Conservation (phyloP, 2,329 filamentous ascomycete genomes). For the Akanthomyces lecanii region DNA sequence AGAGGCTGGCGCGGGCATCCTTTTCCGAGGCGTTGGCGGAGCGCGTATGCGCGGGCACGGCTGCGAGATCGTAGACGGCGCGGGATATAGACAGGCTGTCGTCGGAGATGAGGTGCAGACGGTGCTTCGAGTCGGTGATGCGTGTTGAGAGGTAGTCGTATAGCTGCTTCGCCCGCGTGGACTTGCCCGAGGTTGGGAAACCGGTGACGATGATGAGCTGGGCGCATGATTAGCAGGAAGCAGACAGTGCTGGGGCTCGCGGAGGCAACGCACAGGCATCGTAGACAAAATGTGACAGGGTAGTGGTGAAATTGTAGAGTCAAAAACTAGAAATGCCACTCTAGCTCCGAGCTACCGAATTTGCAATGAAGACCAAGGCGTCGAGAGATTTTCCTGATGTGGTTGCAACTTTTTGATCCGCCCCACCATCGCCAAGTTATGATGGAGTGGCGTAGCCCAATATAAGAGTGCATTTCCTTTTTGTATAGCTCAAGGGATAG, state of each 20-base stretch:
- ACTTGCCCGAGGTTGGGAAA: slow-evolving; percentile 65
- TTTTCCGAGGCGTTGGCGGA: slow-evolving; percentile 75
- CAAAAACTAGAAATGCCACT: background rate
- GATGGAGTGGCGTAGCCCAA: background rate
- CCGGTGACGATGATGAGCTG: slow-evolving; percentile 66
- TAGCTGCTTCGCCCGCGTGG: slow-evolving; percentile 62
- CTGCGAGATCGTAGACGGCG: slow-evolving; percentile 61
- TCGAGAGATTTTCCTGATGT: background rate
- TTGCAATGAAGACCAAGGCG: background rate
- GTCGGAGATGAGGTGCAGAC: slow-evolving; percentile 71
- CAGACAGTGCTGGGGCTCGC: background rate
- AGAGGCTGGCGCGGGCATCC: slow-evolving; percentile 71
- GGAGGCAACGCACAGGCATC: slow-evolving; percentile 2
- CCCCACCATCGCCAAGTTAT: slow-evolving; percentile 3
- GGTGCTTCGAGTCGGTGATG: slow-evolving; percentile 51
- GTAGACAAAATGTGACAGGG: background rate
- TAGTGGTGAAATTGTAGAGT: background rate
- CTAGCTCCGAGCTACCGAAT: background rate
- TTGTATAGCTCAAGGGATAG: no score
- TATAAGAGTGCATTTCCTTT: no score
- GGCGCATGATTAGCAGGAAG: background rate
- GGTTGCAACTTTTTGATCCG: background rate
- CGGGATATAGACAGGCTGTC: slow-evolving; percentile 65
- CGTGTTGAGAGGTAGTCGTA: slow-evolving; percentile 58
- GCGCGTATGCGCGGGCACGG: slow-evolving; percentile 55